Evolutionary conservation across 345 rosid genomes (phyloP).

Genomic region (Rhodamnia argentea): DNA sequence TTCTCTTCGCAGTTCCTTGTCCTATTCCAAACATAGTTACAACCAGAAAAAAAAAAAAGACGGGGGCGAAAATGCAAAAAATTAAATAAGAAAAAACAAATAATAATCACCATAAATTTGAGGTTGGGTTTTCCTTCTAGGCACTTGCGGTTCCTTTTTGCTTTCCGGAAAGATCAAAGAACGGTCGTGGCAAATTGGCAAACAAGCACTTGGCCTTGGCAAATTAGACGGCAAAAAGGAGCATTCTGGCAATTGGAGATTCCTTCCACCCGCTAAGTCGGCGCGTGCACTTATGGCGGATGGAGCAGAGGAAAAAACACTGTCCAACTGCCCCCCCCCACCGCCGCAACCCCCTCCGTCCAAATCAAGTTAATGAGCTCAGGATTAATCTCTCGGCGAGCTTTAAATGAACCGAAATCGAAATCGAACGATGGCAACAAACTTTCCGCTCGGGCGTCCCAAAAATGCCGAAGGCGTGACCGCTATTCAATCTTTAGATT

Average conservation of each 20-base stretch:
- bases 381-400: too few relatives aligned
- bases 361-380: too few relatives aligned
- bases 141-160: background rate
- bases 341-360: background rate
- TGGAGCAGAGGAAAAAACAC: background rate
- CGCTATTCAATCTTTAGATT: too few relatives aligned
- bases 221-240: background rate
- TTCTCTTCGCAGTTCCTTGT: background rate
- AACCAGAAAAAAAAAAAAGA: background rate
- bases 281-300: background rate
- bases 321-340: background rate
- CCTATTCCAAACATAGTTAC: background rate
- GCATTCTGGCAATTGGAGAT: background rate
- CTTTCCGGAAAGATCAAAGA: background rate
- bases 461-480: too few relatives aligned
- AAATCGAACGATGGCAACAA: background rate
- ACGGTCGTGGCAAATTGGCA: background rate
- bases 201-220: background rate
- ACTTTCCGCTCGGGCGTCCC: too few relatives aligned
- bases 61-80: background rate
- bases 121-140: background rate
- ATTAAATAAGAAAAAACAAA: background rate
- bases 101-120: background rate
- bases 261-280: background rate
- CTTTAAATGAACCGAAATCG: background rate